Conservation (phyloP, 331 rosid genomes). For the Malus hybrid region DNA sequence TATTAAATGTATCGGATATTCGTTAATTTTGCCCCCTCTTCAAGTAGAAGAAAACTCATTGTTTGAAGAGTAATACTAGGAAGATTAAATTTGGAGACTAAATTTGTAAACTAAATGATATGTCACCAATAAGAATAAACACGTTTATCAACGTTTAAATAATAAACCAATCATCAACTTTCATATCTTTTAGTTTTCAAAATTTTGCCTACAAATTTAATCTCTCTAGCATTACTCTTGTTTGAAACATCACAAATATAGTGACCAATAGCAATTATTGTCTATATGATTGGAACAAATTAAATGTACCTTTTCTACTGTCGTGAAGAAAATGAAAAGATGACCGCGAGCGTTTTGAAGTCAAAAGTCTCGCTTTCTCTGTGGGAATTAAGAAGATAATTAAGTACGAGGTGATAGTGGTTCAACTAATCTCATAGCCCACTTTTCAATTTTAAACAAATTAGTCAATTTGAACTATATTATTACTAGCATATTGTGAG, state of each 20-base stretch:
- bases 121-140: no score
- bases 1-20: not conserved
- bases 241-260: no score
- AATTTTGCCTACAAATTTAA: no score
- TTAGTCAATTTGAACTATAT: no score
- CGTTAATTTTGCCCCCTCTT: not conserved
- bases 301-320: not conserved
- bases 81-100: no score
- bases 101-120: no score
- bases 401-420: not conserved
- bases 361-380: not conserved
- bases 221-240: no score
- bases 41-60: not conserved
- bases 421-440: not conserved
- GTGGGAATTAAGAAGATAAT: not conserved
- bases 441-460: not conserved
- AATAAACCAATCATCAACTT: no score
- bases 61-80: no score
- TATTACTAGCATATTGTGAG: no score
- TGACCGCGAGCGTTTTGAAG: not conserved
- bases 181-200: no score
- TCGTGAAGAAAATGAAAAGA: not conserved
- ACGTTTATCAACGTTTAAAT: no score
- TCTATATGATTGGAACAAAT: not conserved
- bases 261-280: not conserved